Base-by-base conservation (phyloP, 768 basidiomycete genomes). In the Cystobasidium tubakii region DNA sequence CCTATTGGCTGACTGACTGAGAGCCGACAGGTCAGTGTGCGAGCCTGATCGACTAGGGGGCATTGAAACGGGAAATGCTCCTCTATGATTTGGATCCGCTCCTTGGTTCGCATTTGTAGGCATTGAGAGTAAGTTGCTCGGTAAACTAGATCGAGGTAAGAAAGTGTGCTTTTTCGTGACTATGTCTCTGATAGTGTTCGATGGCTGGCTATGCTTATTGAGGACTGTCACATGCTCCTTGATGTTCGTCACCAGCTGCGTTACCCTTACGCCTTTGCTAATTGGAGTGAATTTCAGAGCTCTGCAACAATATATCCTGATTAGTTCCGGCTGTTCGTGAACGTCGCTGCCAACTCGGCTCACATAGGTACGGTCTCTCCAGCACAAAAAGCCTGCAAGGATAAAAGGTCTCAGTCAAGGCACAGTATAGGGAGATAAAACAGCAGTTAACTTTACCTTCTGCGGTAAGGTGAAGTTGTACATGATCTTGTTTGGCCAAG, bases 401-500 rank as follows among this genome's bases (percentile, higher is more conserved):
- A 12, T 25, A 60, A 25, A 60, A 27, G 27, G 27, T 15, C 15
- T 29, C 17, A 60, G 7, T 17, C 29, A 34, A 27, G 23, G 15
- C 23, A 17, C 12, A 12, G 57, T 10, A 21, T 12, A 27, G 29
- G 31, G 9, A 15, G 6, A 25, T 10, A 17, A 13, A 15, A 27
- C 21, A 17, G n/a, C n/a, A 36, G 46, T 27, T 39, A 6, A 39
- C 64, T 46, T n/a, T 46, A 72, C 74, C 80, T 94, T 95, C 84
- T 95, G 92, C 0, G 94, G 94, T 36, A 98, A 82, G 83, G 92
- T 90, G 79, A 83, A 77, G 4, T 89, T 88, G 81, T 95, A 97
- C 93, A 94, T 95, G 34, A 79, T 83, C 83, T 97, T 98, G 25
- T 89, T 89, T 0, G 95, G 93, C 95, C 95, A 98, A 19, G 92